Percentiles rank a stretch among this genome's conserved stretches.
Evolutionary conservation across 371 early-diverging fungal species (phyloP).

Genomic region (Blakeslea trispora): DNA sequence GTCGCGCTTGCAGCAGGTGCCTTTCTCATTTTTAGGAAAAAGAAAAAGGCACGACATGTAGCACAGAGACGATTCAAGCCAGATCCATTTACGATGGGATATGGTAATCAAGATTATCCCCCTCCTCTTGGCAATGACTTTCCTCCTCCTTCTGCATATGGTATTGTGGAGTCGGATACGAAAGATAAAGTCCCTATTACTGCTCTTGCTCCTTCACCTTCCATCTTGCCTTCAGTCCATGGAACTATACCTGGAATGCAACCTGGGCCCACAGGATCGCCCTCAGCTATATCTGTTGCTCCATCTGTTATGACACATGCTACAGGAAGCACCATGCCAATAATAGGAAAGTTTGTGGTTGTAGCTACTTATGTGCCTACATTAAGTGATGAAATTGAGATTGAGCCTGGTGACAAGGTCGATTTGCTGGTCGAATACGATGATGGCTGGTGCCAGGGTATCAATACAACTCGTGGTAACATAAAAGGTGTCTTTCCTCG

Average conservation of each 20-base stretch:
- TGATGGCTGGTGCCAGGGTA: constrained; percentile 63
- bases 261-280: no score
- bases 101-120: constrained; percentile 14
- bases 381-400: constrained; percentile 58
- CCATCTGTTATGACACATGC: not conserved
- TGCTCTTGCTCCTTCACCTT: not conserved
- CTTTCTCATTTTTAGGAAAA: not conserved
- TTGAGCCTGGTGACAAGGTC: constrained; percentile 56
- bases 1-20: not conserved
- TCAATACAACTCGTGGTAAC: constrained; percentile 51
- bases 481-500: constrained; percentile 59
- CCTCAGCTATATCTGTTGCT: not conserved
- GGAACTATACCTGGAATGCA: no score
- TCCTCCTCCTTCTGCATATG: not conserved
- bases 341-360: constrained; percentile 39
- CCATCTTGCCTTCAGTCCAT: no score
- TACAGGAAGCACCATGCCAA: constrained; percentile 2
- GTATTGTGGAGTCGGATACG: no score
- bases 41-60: not conserved
- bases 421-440: constrained; percentile 59
- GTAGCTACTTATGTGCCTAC: constrained; percentile 56
- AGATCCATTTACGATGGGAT: constrained; percentile 31
- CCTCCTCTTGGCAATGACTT: constrained; percentile 2
- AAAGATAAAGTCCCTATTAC: not conserved
- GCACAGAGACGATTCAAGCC: not conserved